Base-by-base conservation (phyloP, 306 rosid genomes). In the Quercus variabilis region DNA sequence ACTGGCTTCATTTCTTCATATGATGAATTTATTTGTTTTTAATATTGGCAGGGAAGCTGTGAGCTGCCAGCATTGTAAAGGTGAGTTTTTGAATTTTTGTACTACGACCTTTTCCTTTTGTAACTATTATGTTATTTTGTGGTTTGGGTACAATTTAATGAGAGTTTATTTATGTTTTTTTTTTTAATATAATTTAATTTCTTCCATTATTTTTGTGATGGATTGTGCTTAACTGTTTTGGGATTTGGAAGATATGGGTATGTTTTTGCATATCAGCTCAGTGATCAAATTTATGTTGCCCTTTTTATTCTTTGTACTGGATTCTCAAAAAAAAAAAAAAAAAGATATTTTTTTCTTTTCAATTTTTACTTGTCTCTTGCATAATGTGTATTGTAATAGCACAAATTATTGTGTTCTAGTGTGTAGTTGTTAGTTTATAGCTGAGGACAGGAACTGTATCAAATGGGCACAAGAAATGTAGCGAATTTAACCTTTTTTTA, bases 31-130 rank as follows among this genome's bases (percentile, higher is more conserved):
- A 6, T 35, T 1, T 9, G 1, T 33, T 68, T 23, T 4, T 12
- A 23, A 74, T 54, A 75, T 82, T 89, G 81, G 80, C 89, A 93
- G 96, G 92, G 98, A 93, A 72, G 96, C 94, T 88, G 96, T 93
- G 84, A 91, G 88, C 80, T 93, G 96, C 89, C 83, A 71, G 72
- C 73, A 85, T 78, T 93, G 98, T 82, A 86, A 89, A 87, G 98
- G 96, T 91, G 70, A 76, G 90, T 77, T 56, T 20, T 69, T 60
- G 7, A 69, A 76, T 74, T 82, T 70, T 65, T 70, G n/a, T 78
- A 26, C 46, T 41, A 41, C 1, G 46, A 10, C 55, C 23, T 19
- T 35, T 77, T 77, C 69, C 41, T 65, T 76, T 71, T 74, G 56
- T 79, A 25, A 57, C 71, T 25, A 25, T 17, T 60, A 43, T 26